These are phyloP conservation scores for Solanum microdontum DNA, from an alignment of 257 asterid species.

Conservation along the genomic window DNA sequence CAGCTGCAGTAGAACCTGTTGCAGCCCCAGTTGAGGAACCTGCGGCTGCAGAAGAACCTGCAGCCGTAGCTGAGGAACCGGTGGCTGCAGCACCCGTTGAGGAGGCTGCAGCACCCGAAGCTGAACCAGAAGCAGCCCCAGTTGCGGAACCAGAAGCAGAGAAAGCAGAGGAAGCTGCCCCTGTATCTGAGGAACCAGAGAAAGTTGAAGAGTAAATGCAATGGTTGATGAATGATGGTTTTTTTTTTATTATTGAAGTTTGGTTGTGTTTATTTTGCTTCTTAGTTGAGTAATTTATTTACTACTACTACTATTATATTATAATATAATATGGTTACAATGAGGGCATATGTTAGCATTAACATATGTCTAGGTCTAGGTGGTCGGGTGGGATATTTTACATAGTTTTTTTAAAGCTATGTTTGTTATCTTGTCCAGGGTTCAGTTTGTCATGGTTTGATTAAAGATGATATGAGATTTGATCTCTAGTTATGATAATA, in stretches of 20 bases:
- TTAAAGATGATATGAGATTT: conserved; percentile 1
- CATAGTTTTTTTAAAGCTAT: not conserved
- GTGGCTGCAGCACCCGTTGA: not conserved
- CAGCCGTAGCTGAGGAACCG: not conserved
- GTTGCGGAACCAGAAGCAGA: not conserved
- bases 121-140: not conserved
- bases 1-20: not conserved
- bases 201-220: not conserved
- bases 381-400: conserved; percentile 1
- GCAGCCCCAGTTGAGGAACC: not conserved
- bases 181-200: not conserved
- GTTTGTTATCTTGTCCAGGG: not conserved
- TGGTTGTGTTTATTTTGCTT: not conserved
- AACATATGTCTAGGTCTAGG: not conserved
- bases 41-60: not conserved
- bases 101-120: not conserved
- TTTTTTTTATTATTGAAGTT: not conserved
- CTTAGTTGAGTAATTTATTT: not conserved
- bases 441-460: conserved; percentile 1
- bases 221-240: not conserved
- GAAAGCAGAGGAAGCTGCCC: not conserved
- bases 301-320: not conserved
- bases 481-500: not conserved
- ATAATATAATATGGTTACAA: not conserved
- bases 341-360: not conserved